Percentiles rank a stretch among this genome's conserved stretches.
phyloP scores from a whole-genome alignment of 1,284 basidiomycete genomes.

The Boletus smithii region DNA sequence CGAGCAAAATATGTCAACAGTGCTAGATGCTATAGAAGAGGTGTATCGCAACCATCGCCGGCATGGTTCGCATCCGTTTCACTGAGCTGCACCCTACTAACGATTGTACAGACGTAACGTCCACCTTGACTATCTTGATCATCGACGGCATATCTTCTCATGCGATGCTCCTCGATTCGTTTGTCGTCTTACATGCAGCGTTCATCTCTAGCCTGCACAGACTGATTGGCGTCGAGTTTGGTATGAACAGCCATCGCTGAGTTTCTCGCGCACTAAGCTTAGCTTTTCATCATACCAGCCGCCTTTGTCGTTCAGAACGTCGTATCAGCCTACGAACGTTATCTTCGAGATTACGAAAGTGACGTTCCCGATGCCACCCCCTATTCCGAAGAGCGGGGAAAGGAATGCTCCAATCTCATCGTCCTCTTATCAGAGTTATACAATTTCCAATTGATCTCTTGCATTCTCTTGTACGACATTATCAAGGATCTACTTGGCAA shows the following conservation, averaged over 20 bases:
- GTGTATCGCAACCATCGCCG: slow-evolving; percentile 78
- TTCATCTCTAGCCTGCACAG: slow-evolving; percentile 85
- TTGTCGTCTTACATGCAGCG: slow-evolving; percentile 88
- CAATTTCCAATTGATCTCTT: slow-evolving; percentile 92
- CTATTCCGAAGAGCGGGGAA: slow-evolving; percentile 48
- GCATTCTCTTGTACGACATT: slow-evolving; percentile 85
- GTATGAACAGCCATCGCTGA: slow-evolving; percentile 40
- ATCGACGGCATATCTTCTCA: slow-evolving; percentile 82
- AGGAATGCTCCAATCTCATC: slow-evolving; percentile 88
- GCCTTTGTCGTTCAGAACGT: slow-evolving; percentile 76
- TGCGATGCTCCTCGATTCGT: slow-evolving; percentile 84
- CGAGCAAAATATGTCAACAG: slow-evolving; percentile 85
- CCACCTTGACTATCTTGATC: slow-evolving; percentile 74
- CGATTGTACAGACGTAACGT: slow-evolving; percentile 67
- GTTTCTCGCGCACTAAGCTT: background rate
- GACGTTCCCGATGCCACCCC: slow-evolving; percentile 13
- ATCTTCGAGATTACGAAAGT: slow-evolving; percentile 40
- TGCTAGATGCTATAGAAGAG: slow-evolving; percentile 75
- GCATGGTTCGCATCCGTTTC: slow-evolving; percentile 56
- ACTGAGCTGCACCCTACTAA: slow-evolving; percentile 1
- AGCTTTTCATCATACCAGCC: slow-evolving; percentile 41
- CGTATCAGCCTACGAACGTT: slow-evolving; percentile 62
- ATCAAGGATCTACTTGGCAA: slow-evolving; percentile 75
- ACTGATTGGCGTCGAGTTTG: slow-evolving; percentile 88
- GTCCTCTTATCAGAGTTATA: slow-evolving; percentile 90